Evolutionary conservation across 2,329 filamentous ascomycete species (phyloP).

Genomic region (Coleophoma cylindrospora): DNA sequence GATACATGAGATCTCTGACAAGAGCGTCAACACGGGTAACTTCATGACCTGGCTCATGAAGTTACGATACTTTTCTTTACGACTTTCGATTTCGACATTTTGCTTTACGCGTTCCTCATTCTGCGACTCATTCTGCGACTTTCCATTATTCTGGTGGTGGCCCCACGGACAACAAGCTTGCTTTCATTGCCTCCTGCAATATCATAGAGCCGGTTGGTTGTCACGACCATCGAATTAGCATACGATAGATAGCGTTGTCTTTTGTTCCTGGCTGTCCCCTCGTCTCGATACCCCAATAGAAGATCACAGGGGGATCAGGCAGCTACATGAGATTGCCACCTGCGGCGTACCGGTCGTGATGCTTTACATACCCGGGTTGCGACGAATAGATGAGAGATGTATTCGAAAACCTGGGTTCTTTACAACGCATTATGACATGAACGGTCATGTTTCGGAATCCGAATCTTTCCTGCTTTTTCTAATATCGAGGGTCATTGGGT

Average conservation of each 20-base stretch:
- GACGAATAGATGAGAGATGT: constrained; percentile 8
- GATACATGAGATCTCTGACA: constrained; percentile 19
- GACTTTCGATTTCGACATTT: constrained; percentile 12
- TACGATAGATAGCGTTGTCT: constrained; percentile 32
- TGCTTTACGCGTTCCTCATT: constrained; percentile 8
- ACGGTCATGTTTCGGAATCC: constrained; percentile 24
- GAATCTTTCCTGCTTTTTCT: constrained; percentile 15
- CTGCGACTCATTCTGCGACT: constrained; percentile 14
- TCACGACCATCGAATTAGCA: constrained; percentile 26
- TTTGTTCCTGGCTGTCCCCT: constrained; percentile 26
- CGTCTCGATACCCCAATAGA: constrained; percentile 26
- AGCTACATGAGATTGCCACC: constrained; percentile 25
- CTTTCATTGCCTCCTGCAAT: constrained; percentile 17
- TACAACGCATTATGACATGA: constrained; percentile 26
- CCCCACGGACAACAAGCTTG: constrained; percentile 19
- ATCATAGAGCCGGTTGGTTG: constrained; percentile 16
- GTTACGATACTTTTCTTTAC: constrained; percentile 10
- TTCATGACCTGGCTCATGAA: constrained; percentile 9
- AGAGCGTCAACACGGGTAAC: constrained; percentile 20
- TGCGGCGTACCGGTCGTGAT: constrained; percentile 27
- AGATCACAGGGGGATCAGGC: constrained; percentile 24
- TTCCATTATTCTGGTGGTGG: constrained; percentile 26
- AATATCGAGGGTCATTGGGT: constrained; percentile 16
- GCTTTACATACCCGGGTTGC: constrained; percentile 19
- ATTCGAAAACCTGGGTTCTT: constrained; percentile 13